Base-by-base conservation (phyloP, 2,329 filamentous ascomycete genomes). In the Simplicillium aogashimaense region DNA sequence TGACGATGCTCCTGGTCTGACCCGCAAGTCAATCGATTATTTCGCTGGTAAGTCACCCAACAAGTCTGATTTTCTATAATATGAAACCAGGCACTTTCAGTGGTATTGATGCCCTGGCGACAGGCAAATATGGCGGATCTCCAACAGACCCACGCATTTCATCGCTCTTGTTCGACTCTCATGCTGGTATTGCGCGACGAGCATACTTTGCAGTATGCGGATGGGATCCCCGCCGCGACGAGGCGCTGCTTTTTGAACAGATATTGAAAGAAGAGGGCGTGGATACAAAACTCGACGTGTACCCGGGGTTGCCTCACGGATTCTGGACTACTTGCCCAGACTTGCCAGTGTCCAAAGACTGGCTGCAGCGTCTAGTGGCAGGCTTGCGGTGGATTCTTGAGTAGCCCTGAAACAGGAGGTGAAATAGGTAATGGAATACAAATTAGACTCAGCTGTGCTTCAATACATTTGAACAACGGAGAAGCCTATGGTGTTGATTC, bases 141-240 rank as follows among this genome's bases (percentile, higher is more conserved):
- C 40, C 52, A 12, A 32, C 49, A 41, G 66, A 69, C 41, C 54
- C 54, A 25, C 59, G 58, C 0, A 53, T 65, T 4, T 66, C 67
- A 1, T 63, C 61, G 25, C 47, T 59, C 2, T 47, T 58, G 0
- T 56, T 60, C 31, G 51, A 57, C 7, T 59, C 53, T 0, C 57
- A 61, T 38, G 49, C 49, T 6, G 36, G 44, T 14, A 50, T 60
- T 29, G 53, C 55, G 4, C 39, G 49, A 7, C 59, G 55, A 42
- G 61, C 64, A 0, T 66, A 63, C 43, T 69, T 72, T 47, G 63
- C 69, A 46, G 59, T 72, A 14, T 66, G 62, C 28, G 69, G 68
- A 0, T 50, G 63, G 45, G 70, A 72, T 51, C 67, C 68, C 1
- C 47, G 68, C 37, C 55, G 69, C 14, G 69, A 73, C 35, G 69